Conservation (phyloP, 441 rosid genomes). For the Pelargonium exstipulatum region DNA sequence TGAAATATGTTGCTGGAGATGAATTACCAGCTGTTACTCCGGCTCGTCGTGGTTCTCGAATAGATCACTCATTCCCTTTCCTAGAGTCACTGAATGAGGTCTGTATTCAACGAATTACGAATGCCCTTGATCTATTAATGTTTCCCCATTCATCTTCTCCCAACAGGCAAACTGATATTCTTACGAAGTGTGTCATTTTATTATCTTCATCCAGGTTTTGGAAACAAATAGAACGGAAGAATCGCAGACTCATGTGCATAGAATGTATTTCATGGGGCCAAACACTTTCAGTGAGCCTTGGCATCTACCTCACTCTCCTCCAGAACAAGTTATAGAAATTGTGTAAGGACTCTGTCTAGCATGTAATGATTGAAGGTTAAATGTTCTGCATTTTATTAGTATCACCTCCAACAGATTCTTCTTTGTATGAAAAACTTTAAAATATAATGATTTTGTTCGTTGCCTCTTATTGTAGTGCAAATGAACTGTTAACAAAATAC, state of each 20-base stretch:
- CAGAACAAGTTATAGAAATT: slow-evolving; percentile 67
- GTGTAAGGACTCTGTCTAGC: slow-evolving; percentile 49
- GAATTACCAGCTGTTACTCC: slow-evolving; percentile 58
- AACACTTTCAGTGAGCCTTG: slow-evolving; percentile 85
- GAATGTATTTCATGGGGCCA: slow-evolving; percentile 86
- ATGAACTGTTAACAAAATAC: neutral
- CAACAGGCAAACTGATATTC: neutral
- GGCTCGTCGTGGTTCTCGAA: slow-evolving; percentile 54
- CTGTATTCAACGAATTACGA: neutral
- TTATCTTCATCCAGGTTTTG: slow-evolving; percentile 46
- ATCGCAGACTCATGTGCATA: slow-evolving; percentile 76
- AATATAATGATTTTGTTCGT: neutral
- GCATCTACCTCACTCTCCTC: slow-evolving; percentile 75
- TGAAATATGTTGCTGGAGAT: slow-evolving; percentile 79
- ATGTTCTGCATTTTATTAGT: slow-evolving; percentile 3
- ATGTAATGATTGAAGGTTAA: slow-evolving; percentile 8
- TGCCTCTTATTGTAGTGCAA: slow-evolving; percentile 8
- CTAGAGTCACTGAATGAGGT: slow-evolving; percentile 92
- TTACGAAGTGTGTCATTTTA: slow-evolving; percentile 8
- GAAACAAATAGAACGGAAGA: slow-evolving; percentile 82
- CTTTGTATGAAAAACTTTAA: neutral
- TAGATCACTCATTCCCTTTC: slow-evolving; percentile 83
- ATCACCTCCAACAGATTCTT: neutral
- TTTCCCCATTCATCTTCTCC: neutral
- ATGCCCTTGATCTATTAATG: neutral